Conservation (phyloP, 441 rosid species). For the Erodium texanum region DNA sequence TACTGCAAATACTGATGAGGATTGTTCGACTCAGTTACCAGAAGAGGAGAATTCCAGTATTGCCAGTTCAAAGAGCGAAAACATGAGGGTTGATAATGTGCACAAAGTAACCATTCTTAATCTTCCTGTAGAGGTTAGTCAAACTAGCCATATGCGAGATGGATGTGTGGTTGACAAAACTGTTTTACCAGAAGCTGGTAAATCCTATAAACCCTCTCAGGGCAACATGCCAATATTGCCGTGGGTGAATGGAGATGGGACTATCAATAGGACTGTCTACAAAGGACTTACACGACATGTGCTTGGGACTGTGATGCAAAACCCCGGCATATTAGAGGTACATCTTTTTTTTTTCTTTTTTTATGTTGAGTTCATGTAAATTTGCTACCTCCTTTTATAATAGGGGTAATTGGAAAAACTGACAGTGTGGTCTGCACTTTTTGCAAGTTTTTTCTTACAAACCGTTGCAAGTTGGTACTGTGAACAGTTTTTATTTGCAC, state of each 20-base stretch:
- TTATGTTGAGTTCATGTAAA: conserved; percentile 6
- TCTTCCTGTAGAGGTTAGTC: conserved; percentile 55
- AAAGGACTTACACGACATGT: conserved; percentile 69
- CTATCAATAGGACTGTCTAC: conserved; percentile 52
- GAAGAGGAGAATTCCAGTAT: conserved; percentile 23
- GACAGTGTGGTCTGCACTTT: too few relatives aligned
- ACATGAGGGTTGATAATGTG: conserved; percentile 27
- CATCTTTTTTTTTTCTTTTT: conserved; percentile 3
- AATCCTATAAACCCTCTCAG: conserved; percentile 25
- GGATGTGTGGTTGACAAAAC: conserved; percentile 18
- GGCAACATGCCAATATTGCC: conserved; percentile 62
- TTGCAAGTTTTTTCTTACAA: too few relatives aligned
- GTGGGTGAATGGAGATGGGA: conserved; percentile 91
- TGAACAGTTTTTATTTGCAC: too few relatives aligned
- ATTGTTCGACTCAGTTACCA: conserved; percentile 9
- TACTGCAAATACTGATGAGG: conserved; percentile 28
- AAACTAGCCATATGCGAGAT: conserved; percentile 8
- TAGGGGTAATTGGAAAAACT: too few relatives aligned
- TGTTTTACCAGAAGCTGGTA: conserved; percentile 21
- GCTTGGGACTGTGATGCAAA: conserved; percentile 78
- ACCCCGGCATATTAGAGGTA: conserved; percentile 92
- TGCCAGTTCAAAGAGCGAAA: conserved; percentile 25
- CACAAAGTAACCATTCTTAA: conserved; percentile 87
- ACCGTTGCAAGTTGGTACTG: too few relatives aligned
- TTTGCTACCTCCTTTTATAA: not conserved